Conservation (phyloP, 768 basidiomycete species). For the Leccinellum luteum region DNA sequence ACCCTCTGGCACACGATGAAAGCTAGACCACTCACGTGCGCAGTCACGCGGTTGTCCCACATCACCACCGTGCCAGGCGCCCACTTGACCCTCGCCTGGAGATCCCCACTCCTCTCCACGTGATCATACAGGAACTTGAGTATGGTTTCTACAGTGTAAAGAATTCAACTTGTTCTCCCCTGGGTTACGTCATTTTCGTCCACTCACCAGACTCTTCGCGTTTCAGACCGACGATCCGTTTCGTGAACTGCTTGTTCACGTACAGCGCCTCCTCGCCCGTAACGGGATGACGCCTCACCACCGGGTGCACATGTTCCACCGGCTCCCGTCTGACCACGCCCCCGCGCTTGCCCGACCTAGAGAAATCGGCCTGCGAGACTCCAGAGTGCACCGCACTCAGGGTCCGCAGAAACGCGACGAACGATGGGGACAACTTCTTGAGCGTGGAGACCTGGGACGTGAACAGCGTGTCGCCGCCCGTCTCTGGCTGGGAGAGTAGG, state of each 20-base stretch:
- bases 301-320: constrained; percentile 77
- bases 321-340: constrained; percentile 78
- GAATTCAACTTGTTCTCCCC: background rate
- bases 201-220: constrained; percentile 71
- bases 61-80: constrained; percentile 71
- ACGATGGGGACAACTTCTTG: constrained; percentile 61
- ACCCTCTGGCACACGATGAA: background rate
- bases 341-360: constrained; percentile 66
- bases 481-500: constrained; percentile 62
- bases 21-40: constrained; percentile 47
- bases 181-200: constrained; percentile 1
- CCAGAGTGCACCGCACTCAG: constrained; percentile 82
- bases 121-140: constrained; percentile 71
- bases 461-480: constrained; percentile 73
- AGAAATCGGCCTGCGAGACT: constrained; percentile 74
- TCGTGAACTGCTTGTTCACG: constrained; percentile 83
- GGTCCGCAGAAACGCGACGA: constrained; percentile 48
- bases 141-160: constrained; percentile 46
- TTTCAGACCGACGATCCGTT: constrained; percentile 79
- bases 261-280: constrained; percentile 86
- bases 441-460: constrained; percentile 67
- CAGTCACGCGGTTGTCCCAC: constrained; percentile 80
- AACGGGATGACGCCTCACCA: constrained; percentile 78
- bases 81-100: constrained; percentile 79
- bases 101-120: constrained; percentile 72